phyloP scores from a whole-genome alignment of 768 basidiomycete genomes.

The Rhizopogon vesiculosus region DNA sequence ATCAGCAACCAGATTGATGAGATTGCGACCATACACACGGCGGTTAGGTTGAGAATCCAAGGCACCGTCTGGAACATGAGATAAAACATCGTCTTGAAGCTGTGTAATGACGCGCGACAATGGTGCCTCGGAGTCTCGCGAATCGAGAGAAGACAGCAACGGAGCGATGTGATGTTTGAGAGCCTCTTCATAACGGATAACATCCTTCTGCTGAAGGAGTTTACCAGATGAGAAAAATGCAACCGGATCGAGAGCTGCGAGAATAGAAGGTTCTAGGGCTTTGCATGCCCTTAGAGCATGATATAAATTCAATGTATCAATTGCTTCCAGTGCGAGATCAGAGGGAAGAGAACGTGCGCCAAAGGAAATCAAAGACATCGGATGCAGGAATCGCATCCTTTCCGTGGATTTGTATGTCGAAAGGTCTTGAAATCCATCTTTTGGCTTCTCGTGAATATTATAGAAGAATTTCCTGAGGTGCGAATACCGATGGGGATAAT shows the following conservation, averaged over 20 bases:
- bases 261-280: slow-evolving; percentile 16
- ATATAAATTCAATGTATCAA: slow-evolving; percentile 52
- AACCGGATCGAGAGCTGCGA: slow-evolving; percentile 34
- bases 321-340: slow-evolving; percentile 60
- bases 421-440: slow-evolving; percentile 31
- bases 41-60: slow-evolving; percentile 31
- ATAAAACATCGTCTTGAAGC: slow-evolving; percentile 36
- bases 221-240: slow-evolving; percentile 38
- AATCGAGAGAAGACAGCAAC: slow-evolving; percentile 34
- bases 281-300: slow-evolving; percentile 30
- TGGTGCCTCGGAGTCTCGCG: slow-evolving; percentile 25
- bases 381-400: slow-evolving; percentile 56
- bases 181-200: slow-evolving; percentile 51
- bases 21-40: slow-evolving; percentile 32
- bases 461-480: slow-evolving; percentile 70
- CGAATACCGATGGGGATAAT: slow-evolving; percentile 67
- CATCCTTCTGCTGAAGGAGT: slow-evolving; percentile 53
- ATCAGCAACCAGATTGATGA: slow-evolving; percentile 53
- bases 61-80: slow-evolving; percentile 10
- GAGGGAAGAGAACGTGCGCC: slow-evolving; percentile 47
- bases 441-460: slow-evolving; percentile 21
- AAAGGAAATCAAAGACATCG: slow-evolving; percentile 54
- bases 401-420: slow-evolving; percentile 30
- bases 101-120: slow-evolving; percentile 34
- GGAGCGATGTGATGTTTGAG: slow-evolving; percentile 41